Conservation (phyloP, 2,329 filamentous ascomycete genomes). For the Claviceps pusilla region DNA sequence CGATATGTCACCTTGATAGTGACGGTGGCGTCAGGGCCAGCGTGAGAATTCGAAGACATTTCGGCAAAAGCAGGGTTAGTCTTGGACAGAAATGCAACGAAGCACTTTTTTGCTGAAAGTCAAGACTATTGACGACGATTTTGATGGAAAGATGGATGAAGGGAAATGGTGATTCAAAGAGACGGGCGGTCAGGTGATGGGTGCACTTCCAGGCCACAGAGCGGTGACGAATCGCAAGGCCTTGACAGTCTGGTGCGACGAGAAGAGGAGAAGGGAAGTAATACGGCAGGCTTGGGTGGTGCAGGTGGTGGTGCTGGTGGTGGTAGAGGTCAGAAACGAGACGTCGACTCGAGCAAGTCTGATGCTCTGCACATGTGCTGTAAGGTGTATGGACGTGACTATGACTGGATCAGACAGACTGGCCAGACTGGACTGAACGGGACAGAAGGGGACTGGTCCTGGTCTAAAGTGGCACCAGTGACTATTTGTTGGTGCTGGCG, state of each 20-base stretch:
- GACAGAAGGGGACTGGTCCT: too few species aligned
- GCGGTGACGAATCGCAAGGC: slow-evolving; percentile 2
- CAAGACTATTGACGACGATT: neutral
- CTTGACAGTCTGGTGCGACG: neutral
- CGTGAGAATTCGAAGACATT: slow-evolving; percentile 15
- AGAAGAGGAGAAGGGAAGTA: neutral
- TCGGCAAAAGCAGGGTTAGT: neutral
- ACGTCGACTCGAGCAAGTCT: neutral
- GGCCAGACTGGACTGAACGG: too few species aligned
- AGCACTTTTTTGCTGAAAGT: neutral
- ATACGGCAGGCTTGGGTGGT: neutral
- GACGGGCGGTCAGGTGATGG: neutral
- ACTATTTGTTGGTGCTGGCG: too few species aligned
- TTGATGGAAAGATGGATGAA: neutral
- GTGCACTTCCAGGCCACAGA: neutral
- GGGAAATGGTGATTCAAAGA: neutral
- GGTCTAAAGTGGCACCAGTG: too few species aligned
- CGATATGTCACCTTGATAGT: slow-evolving; percentile 74
- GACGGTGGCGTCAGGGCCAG: slow-evolving; percentile 32
- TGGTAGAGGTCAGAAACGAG: neutral
- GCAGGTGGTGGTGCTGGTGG: neutral
- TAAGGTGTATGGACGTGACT: too few species aligned
- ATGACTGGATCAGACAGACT: too few species aligned
- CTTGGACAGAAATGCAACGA: neutral
- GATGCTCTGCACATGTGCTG: neutral